Evolutionary conservation across 768 basidiomycete genomes (phyloP), one percentile per base, ranked within the genome.

Genomic region (Tylopilus subfusipes): DNA sequence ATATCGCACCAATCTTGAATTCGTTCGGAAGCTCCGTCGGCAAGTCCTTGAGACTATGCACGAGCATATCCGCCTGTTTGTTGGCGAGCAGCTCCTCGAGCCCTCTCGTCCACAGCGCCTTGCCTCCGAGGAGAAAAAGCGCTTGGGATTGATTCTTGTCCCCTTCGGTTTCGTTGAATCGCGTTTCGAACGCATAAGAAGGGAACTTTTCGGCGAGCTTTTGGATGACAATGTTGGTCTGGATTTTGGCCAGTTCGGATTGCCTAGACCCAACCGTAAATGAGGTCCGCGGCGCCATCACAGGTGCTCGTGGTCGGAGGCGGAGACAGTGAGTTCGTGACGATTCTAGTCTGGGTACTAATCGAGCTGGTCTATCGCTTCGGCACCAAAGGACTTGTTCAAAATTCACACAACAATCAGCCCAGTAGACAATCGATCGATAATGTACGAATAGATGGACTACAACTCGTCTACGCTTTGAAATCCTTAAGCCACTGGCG

Each of bases 41-140:
- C 30, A 98, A 83, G 68, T 98, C 97, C 71, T 99, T 99, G 62
- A 92, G 76, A 33, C 82, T 85, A 73, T 99, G 96, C 19, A 98
- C 85, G 63, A 99, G 82, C 79, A 98, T 84, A 68, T 99, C 97
- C 46, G 95, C 88, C 13, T 78, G 74, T 29, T 79, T 73, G 42
- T 85, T 78, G 51, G 83, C 78, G 56, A 99, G 75, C 42, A 84
- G 85, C 19, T 90, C 88, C 68, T 99, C 97, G 50, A 99, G 84
- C 63, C 98, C 96, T 63, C 93, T 90, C 34, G 97, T 99, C 97
- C 97, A 99, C 27, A 98, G 72, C 0, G 89, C 81, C 68, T 92
- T 93, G n/a, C 91, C 93, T 36, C 93, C 93, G 16, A 97, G 74
- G 10, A 94, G 78, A 72, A 95, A 95, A 18, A 97, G 76, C n/a